Conservation (phyloP, 2,329 filamentous ascomycete genomes). For the Colletotrichum kahawae region DNA sequence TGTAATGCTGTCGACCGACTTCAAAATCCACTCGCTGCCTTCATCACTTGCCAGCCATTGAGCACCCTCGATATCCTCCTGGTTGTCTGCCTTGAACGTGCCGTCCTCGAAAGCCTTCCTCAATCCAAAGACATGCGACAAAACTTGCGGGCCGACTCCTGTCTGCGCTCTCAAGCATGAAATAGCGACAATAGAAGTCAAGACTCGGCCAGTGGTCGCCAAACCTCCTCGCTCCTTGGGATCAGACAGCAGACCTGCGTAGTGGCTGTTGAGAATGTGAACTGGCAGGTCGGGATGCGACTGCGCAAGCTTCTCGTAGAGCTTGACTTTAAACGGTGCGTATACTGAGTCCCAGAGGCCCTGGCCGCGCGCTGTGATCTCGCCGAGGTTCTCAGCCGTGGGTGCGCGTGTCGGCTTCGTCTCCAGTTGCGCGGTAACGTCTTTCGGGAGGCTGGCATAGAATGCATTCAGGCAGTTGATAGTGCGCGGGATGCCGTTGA, state of each 20-base stretch:
- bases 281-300: slow-evolving; percentile 84
- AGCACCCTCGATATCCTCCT: slow-evolving; percentile 35
- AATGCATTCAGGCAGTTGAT: slow-evolving; percentile 84
- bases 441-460: slow-evolving; percentile 62
- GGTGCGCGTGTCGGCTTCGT: slow-evolving; percentile 61
- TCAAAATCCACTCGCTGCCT: slow-evolving; percentile 52
- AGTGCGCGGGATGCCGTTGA: slow-evolving; percentile 82
- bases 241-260: slow-evolving; percentile 75
- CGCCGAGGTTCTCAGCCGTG: slow-evolving; percentile 56
- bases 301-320: slow-evolving; percentile 72
- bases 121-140: slow-evolving; percentile 82
- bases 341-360: slow-evolving; percentile 80
- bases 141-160: slow-evolving; percentile 81
- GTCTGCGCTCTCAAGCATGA: slow-evolving; percentile 79
- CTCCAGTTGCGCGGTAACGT: slow-evolving; percentile 58
- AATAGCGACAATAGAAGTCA: slow-evolving; percentile 77
- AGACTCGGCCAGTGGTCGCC: slow-evolving; percentile 67
- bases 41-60: slow-evolving; percentile 51
- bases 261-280: slow-evolving; percentile 77
- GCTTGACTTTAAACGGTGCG: slow-evolving; percentile 73
- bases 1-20: slow-evolving; percentile 48
- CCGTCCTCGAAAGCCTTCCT: slow-evolving; percentile 78
- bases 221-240: slow-evolving; percentile 55
- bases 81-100: slow-evolving; percentile 42
- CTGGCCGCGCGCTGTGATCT: slow-evolving; percentile 62